These are phyloP conservation scores for Schwanniomyces polymorphus DNA, from an alignment of 805 yeast species.

Conservation along the genomic window DNA sequence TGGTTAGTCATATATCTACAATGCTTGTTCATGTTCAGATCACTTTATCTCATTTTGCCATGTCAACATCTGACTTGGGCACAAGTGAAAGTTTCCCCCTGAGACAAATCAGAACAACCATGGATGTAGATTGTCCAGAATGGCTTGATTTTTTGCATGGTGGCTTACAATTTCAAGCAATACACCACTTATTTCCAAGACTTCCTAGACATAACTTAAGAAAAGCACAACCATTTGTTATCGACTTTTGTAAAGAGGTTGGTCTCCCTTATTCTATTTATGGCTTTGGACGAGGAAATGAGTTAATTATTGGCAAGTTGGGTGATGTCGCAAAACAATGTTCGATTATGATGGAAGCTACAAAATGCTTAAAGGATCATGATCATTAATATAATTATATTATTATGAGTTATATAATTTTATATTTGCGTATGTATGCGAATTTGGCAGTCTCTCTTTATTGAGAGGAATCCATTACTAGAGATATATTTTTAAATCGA, in stretches of 20 bases:
- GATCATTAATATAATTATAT: constrained; percentile 16
- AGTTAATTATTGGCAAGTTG: constrained; percentile 64
- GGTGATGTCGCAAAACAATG: constrained; percentile 82
- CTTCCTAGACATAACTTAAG: constrained; percentile 87
- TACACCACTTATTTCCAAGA: constrained; percentile 88
- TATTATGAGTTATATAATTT: neutral
- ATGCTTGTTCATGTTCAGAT: constrained; percentile 95
- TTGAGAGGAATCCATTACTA: neutral
- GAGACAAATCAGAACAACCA: constrained; percentile 83
- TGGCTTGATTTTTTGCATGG: constrained; percentile 93
- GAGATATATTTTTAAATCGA: neutral
- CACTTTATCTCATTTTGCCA: constrained; percentile 86
- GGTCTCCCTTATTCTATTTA: constrained; percentile 82
- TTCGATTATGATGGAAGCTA: constrained; percentile 69
- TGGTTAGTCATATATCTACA: constrained; percentile 77
- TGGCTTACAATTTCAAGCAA: constrained; percentile 88
- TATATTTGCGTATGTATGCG: neutral
- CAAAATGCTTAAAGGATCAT: constrained; percentile 60
- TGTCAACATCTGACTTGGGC: constrained; percentile 89
- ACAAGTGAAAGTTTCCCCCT: constrained; percentile 75
- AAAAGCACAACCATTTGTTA: constrained; percentile 67
- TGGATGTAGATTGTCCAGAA: constrained; percentile 93
- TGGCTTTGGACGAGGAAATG: constrained; percentile 80
- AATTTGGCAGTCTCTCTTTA: neutral
- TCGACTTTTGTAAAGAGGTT: constrained; percentile 71